Base-by-base conservation (phyloP, 306 rosid genomes). In the Acacia crassicarpa region DNA sequence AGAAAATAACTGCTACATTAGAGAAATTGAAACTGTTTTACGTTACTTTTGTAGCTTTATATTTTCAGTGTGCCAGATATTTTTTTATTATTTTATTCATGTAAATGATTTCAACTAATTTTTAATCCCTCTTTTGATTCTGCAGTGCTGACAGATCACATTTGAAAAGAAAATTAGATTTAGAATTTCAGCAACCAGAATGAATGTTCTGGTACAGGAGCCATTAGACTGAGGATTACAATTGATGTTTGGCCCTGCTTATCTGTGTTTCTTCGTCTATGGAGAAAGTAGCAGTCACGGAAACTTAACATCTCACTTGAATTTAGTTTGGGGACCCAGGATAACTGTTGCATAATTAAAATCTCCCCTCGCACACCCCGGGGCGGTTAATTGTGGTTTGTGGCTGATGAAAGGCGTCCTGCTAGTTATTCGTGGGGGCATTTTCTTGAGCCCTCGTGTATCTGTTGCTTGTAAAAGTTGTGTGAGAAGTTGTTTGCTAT, bases 121-220 rank as follows among this genome's bases (percentile, higher is more conserved):
- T 75, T 76, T 59, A 67, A 82, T 79, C 61, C 41, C 74, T 78
- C 44, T 76, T 61, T 65, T 80, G 75, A 74, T 79, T 82, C 44
- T 85, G 86, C 91, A 95, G 99, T 81, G 96, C 97, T 84, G 99
- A 95, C 85, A 86, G 94, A 86, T 84, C 98, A 66, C 98, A 93
- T 85, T 87, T 93, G 48, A 95, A 95, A 84, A 90, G 99, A 83
- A 95, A 95, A 82, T 81, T 93, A 88, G 99, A 95, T 86, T 92
- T 95, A 49, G 99, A 95, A 80, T 95, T 95, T 88, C 91, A 91
- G 85, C 90, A 79, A 32, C 92, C 91, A 9, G 90, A 91, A 81
- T 84, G 84, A 80, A 79, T 48, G 59, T 80, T 87, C 84, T 44
- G 38, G 76, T 72, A 74, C 83, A 10, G 41, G 65, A 73, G 48